Evolutionary conservation across 441 rosid species (phyloP).

Genomic region (Theobroma grandiflorum): DNA sequence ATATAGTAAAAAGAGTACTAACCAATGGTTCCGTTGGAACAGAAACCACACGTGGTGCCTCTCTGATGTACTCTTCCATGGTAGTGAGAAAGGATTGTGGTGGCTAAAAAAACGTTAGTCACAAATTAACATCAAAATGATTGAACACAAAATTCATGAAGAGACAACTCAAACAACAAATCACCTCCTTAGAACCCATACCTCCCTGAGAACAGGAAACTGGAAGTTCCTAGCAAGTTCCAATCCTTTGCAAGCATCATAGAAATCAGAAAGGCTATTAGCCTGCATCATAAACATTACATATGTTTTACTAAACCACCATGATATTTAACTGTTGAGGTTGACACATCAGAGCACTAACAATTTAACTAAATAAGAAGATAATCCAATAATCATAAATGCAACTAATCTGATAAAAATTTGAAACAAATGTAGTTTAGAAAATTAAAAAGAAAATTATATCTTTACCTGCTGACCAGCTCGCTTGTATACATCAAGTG

Average conservation of each 20-base stretch:
- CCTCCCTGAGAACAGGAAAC: constrained; percentile 95
- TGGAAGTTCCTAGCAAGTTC: constrained; percentile 99
- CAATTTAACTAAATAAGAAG: background rate
- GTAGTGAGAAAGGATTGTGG: constrained; percentile 95
- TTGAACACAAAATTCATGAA: background rate
- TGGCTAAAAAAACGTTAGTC: constrained; percentile 56
- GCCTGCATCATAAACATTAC: constrained; percentile 61
- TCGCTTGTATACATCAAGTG: constrained; percentile 91
- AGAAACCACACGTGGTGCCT: constrained; percentile 88
- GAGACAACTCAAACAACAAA: constrained; percentile 24
- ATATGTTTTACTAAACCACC: background rate
- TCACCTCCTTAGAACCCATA: constrained; percentile 36
- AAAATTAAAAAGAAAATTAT: constrained; percentile 10
- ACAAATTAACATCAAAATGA: constrained; percentile 14
- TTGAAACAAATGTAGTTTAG: background rate
- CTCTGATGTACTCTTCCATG: constrained; percentile 98
- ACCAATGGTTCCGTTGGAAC: constrained; percentile 92
- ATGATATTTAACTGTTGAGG: background rate
- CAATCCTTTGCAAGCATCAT: constrained; percentile 93
- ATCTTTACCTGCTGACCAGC: constrained; percentile 93
- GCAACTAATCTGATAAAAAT: constrained; percentile 15
- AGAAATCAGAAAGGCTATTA: constrained; percentile 86
- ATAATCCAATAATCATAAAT: background rate
- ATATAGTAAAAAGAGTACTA: constrained; percentile 34
- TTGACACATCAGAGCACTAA: constrained; percentile 9